Percentiles rank a stretch among this genome's conserved stretches.
Conservation (phyloP, 2,329 filamentous ascomycete species). For the Phoma herbarum region DNA sequence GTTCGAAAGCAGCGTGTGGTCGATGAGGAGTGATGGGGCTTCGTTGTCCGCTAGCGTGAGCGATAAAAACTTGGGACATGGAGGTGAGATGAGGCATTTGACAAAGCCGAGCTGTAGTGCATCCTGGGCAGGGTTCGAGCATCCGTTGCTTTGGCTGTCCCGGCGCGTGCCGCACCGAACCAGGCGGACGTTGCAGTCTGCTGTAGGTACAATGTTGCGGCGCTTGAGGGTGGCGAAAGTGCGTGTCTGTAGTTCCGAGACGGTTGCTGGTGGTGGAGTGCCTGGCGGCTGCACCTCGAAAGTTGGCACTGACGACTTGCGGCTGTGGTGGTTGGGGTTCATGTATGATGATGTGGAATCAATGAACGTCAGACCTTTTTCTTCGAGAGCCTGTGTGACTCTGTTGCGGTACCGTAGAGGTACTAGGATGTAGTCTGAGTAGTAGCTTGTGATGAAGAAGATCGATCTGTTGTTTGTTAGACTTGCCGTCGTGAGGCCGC, state of each 20-base stretch:
- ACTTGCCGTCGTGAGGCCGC: not conserved
- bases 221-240: conserved; percentile 87
- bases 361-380: conserved; percentile 84
- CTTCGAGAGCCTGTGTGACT: conserved; percentile 79
- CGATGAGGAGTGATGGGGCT: conserved; percentile 75
- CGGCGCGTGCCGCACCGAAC: conserved; percentile 80
- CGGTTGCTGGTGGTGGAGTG: conserved; percentile 79
- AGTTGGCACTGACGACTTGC: conserved; percentile 57
- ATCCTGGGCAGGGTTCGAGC: conserved; percentile 50
- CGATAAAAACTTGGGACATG: conserved; percentile 74
- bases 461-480: conserved; percentile 69
- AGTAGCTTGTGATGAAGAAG: conserved; percentile 99
- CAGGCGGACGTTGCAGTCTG: conserved; percentile 74
- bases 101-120: conserved; percentile 59
- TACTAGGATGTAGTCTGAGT: conserved; percentile 95
- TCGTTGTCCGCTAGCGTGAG: conserved; percentile 77
- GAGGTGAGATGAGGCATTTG: conserved; percentile 57
- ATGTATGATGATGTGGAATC: conserved; percentile 69
- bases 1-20: conserved; percentile 70
- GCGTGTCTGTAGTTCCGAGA: conserved; percentile 80
- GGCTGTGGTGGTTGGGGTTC: conserved; percentile 60
- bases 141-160: conserved; percentile 46
- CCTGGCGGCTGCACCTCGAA: conserved; percentile 62
- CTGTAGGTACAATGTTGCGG: conserved; percentile 75
- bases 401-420: conserved; percentile 76